Evolutionary conservation across 805 yeast species (phyloP).

Genomic region (Lipomyces japonicus): DNA sequence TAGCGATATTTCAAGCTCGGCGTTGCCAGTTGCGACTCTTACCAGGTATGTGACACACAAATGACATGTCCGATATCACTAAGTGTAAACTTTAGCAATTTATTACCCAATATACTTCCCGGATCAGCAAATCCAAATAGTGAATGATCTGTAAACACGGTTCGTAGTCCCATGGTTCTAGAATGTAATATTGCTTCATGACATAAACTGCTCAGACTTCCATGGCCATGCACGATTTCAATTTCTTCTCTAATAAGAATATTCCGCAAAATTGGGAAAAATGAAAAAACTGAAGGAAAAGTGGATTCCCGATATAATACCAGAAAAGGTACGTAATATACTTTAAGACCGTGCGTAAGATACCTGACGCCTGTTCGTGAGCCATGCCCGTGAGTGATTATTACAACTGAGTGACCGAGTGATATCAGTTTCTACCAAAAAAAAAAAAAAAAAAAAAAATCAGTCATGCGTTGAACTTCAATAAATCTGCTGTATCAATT

Average conservation of each 20-base stretch:
- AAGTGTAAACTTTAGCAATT: constrained; percentile 73
- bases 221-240: constrained; percentile 93
- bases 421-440: constrained; percentile 28
- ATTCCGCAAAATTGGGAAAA: constrained; percentile 79
- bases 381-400: constrained; percentile 86
- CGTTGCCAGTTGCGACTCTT: background rate
- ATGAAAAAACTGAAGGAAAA: constrained; percentile 83
- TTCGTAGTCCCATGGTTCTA: constrained; percentile 82
- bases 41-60: constrained; percentile 87
- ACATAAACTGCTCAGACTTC: constrained; percentile 77
- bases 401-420: constrained; percentile 39
- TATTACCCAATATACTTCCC: constrained; percentile 79
- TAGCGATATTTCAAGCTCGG: background rate
- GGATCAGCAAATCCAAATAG: constrained; percentile 89
- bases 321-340: constrained; percentile 80
- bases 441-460: background rate
- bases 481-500: no score
- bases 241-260: constrained; percentile 81
- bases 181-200: constrained; percentile 92
- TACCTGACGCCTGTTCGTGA: constrained; percentile 76
- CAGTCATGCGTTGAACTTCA: background rate
- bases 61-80: constrained; percentile 88
- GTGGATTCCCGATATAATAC: constrained; percentile 80
- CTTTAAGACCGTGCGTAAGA: constrained; percentile 85
- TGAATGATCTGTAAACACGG: constrained; percentile 95